Evolutionary conservation across 2,329 filamentous ascomycete genomes (phyloP).

Genomic region (Colletotrichum horii): DNA sequence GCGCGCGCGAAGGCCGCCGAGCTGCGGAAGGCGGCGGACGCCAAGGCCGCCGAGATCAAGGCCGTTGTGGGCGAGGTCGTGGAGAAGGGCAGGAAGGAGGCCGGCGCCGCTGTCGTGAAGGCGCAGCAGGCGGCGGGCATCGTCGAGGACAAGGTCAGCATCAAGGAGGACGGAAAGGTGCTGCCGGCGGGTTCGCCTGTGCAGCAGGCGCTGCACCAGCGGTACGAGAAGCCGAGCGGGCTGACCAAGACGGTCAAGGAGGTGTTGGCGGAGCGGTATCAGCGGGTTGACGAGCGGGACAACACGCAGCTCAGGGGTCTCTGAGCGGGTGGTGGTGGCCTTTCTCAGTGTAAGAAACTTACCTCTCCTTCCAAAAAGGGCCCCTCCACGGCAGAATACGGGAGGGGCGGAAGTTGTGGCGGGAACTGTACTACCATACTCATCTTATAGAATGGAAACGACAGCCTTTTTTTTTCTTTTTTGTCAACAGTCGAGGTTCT

Average conservation of each 20-base stretch:
- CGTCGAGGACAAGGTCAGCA: slow-evolving; percentile 26
- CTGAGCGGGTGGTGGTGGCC: background rate
- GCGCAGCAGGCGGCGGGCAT: slow-evolving; percentile 32
- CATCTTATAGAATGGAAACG: slow-evolving; percentile 15
- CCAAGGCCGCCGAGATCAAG: slow-evolving; percentile 17
- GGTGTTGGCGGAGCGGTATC: slow-evolving; percentile 60
- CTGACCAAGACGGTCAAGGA: slow-evolving; percentile 57
- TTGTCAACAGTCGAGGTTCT: background rate
- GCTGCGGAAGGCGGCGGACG: slow-evolving; percentile 4
- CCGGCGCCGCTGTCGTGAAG: slow-evolving; percentile 26
- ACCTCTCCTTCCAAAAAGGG: background rate
- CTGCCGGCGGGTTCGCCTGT: slow-evolving; percentile 44
- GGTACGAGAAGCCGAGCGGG: slow-evolving; percentile 50
- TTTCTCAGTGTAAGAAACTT: background rate
- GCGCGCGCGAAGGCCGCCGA: slow-evolving; percentile 16
- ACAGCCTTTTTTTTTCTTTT: slow-evolving; percentile 9
- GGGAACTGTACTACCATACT: slow-evolving; percentile 14
- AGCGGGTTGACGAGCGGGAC: slow-evolving; percentile 50
- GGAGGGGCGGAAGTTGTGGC: background rate
- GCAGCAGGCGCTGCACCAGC: slow-evolving; percentile 55
- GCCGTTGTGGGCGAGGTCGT: slow-evolving; percentile 8
- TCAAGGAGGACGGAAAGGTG: slow-evolving; percentile 46
- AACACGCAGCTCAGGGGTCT: slow-evolving; percentile 47
- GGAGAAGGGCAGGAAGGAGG: slow-evolving; percentile 18
- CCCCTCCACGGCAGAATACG: background rate